Evolutionary conservation across 495 filamentous ascomycete species (phyloP), one percentile per base, ranked within the genome.

Genomic region (Penicillium turbatum): DNA sequence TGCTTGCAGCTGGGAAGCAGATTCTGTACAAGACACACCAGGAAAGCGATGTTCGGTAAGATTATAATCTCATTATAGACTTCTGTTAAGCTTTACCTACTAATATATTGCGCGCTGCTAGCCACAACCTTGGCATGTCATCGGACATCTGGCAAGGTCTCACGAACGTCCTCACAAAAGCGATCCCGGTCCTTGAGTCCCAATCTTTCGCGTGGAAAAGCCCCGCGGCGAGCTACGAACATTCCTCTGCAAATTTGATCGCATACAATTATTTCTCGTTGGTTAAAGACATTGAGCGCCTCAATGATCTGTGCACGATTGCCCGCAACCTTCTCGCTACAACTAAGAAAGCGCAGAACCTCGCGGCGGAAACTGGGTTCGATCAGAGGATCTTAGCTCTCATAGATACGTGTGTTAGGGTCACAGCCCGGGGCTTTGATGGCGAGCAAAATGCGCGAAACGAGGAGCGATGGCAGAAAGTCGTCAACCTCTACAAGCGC

Each of bases 371-470:
- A 24, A 81, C 84, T 40, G 77, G 83, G 13, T 85, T 96, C 50
- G 88, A 96, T 64, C 83, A 89, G 60, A 81, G 89, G 62, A 82
- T 97, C n/a, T 80, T 90, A 55, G 85, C 87, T 50, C 72, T 92
- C 24, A 87, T 96, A 54, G 86, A 87, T 60, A 80, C 90, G 13
- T 93, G 89, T 66, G 85, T 95, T 27, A 81, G 88, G 47, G 89
- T 97, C 1, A 93, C 91, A 0, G 91, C 91, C 46, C 82, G 90
- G 63, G 91, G 89, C 0, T 96, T 90, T 56, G 91, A 95, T 65
- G 89, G 89, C 12, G 89, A 95, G 48, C 78, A 82, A 13, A 81
- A 81, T 47, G 76, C 80, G 37, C 73, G 75, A 38, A 83, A 83
- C 32, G 84, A 87, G 62, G 79, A 84, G 49, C 81, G 82, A 42